Percentiles rank a stretch among this genome's conserved stretches.
phyloP scores from a whole-genome alignment of 2,329 filamentous ascomycete genomes.

The Tympanopsis confertula region DNA sequence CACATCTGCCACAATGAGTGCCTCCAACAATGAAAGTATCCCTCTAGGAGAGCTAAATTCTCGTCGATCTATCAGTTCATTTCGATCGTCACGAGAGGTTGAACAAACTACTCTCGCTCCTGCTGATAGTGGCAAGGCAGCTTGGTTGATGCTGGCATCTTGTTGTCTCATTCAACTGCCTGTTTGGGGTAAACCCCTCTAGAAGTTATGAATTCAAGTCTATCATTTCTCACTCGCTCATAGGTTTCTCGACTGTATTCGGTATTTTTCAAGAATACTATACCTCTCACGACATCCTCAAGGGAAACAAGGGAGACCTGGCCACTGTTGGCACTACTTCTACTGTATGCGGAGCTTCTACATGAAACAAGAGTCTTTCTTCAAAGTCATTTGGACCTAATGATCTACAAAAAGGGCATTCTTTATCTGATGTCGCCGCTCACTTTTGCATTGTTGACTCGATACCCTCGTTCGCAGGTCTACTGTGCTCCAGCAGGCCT shows the following conservation, averaged over 20 bases:
- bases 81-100: too few species aligned
- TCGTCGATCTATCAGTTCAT: too few species aligned
- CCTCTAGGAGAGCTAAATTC: too few species aligned
- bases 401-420: too few species aligned
- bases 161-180: neutral
- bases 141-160: neutral
- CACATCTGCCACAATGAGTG: too few species aligned
- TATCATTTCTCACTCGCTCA: too few species aligned
- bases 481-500: neutral
- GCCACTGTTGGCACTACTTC: neutral
- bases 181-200: neutral
- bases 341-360: neutral
- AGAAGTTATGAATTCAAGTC: too few species aligned
- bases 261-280: slow-evolving; percentile 1
- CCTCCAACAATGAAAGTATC: too few species aligned
- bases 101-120: neutral
- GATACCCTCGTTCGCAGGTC: neutral
- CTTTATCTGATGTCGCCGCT: neutral
- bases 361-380: too few species aligned
- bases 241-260: neutral
- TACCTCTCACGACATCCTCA: neutral
- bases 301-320: neutral
- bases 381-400: too few species aligned
- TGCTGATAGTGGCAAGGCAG: neutral
- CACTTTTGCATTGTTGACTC: neutral